Conservation (phyloP, 441 rosid species). For the Erodium moschatum region DNA sequence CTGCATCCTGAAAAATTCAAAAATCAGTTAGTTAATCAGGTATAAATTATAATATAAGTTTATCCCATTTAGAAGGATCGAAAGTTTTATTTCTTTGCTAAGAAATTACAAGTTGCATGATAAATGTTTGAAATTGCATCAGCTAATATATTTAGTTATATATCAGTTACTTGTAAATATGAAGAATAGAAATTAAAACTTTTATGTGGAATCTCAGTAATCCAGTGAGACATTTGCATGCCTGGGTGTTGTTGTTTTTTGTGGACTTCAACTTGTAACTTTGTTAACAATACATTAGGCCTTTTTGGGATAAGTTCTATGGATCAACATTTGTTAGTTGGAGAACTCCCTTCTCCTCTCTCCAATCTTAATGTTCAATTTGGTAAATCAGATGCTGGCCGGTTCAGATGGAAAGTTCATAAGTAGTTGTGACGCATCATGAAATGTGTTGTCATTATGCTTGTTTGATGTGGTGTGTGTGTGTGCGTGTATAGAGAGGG, state of each 20-base stretch:
- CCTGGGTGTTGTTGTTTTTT: background rate
- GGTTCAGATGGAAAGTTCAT: background rate
- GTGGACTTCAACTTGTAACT: too few relatives aligned
- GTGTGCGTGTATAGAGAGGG: background rate
- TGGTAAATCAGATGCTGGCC: background rate
- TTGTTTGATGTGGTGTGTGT: background rate
- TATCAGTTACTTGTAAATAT: background rate
- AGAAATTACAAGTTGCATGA: background rate
- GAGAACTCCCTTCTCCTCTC: background rate
- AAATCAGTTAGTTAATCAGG: slow-evolving; percentile 89
- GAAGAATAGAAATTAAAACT: background rate
- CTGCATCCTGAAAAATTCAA: slow-evolving; percentile 86
- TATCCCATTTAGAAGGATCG: background rate
- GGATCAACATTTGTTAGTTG: background rate
- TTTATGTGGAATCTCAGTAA: background rate
- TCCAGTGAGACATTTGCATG: background rate
- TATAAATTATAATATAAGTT: slow-evolving; percentile 25
- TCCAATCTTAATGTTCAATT: background rate
- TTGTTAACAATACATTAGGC: too few relatives aligned
- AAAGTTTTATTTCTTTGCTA: background rate
- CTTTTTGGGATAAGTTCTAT: too few relatives aligned
- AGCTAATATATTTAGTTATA: background rate
- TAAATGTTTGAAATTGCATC: background rate
- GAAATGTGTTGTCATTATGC: background rate
- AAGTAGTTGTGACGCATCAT: background rate